phyloP scores from a whole-genome alignment of 345 rosid genomes.

The Gossypium thurberi region DNA sequence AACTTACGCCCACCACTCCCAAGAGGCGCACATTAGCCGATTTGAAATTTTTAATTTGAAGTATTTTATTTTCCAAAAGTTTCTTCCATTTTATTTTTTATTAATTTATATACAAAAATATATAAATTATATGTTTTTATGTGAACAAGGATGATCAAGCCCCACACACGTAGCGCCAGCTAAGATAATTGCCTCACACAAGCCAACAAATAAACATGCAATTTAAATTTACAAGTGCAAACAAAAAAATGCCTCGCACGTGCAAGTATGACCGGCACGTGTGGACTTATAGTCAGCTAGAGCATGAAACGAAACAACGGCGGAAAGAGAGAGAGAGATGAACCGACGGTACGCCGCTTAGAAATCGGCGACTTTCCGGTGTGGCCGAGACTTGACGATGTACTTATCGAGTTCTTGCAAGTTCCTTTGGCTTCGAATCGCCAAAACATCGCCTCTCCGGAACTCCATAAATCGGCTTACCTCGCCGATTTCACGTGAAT shows the following conservation, averaged over 20 bases:
- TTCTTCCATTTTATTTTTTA: neutral
- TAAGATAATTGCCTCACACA: conserved; percentile 10
- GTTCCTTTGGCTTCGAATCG: conserved; percentile 66
- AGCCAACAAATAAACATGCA: conserved; percentile 32
- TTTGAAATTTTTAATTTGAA: neutral
- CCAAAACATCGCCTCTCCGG: conserved; percentile 39
- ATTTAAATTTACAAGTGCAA: conserved; percentile 24
- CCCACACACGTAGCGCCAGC: conserved; percentile 11
- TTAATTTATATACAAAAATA: neutral
- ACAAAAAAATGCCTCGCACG: neutral
- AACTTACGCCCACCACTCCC: conserved; percentile 13
- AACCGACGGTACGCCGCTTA: conserved; percentile 23
- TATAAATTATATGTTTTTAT: neutral
- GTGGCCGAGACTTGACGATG: conserved; percentile 32
- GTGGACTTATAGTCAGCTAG: conserved; percentile 5
- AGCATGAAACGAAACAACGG: neutral
- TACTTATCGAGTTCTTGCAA: conserved; percentile 45
- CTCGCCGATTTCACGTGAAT: conserved; percentile 32
- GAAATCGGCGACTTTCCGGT: conserved; percentile 68
- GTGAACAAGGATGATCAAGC: neutral
- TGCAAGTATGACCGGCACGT: conserved; percentile 4
- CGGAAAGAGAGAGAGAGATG: neutral
- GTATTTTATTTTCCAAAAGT: neutral
- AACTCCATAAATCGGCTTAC: conserved; percentile 32
- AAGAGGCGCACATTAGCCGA: conserved; percentile 16